Evolutionary conservation across 805 yeast genomes (phyloP).

Genomic region (Martiniozyma abietophila): DNA sequence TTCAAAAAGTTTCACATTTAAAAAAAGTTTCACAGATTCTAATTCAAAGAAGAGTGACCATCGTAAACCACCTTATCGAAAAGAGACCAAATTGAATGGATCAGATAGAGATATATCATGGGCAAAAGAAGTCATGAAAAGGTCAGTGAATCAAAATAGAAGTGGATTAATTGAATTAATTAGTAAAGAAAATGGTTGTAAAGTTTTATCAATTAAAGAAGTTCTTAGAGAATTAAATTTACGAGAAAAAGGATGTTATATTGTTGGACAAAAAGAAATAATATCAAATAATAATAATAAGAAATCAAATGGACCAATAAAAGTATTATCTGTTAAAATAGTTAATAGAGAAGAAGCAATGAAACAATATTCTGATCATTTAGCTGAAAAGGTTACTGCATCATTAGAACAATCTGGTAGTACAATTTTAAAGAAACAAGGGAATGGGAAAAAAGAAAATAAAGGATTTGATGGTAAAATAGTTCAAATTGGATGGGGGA

Average conservation of each 20-base stretch:
- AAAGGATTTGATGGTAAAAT: constrained; percentile 24
- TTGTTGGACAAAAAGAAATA: constrained; percentile 14
- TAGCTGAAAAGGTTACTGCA: constrained; percentile 16
- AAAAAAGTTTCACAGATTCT: too few species aligned
- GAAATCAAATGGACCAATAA: constrained; percentile 1
- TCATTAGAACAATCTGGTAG: constrained; percentile 13
- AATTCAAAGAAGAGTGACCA: neutral
- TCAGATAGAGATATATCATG: constrained; percentile 23
- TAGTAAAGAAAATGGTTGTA: constrained; percentile 12
- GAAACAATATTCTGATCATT: constrained; percentile 21
- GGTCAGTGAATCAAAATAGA: constrained; percentile 12
- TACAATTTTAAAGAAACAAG: constrained; percentile 11
- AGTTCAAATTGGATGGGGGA: constrained; percentile 47
- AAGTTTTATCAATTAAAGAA: constrained; percentile 9
- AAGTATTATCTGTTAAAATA: constrained; percentile 18
- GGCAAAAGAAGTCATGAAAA: constrained; percentile 15
- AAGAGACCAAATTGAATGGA: constrained; percentile 14
- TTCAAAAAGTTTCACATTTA: too few species aligned
- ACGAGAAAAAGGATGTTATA: constrained; percentile 18
- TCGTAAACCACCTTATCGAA: neutral
- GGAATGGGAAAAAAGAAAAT: constrained; percentile 4
- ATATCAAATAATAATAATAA: constrained; percentile 6
- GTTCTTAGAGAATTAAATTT: constrained; percentile 15
- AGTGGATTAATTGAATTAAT: constrained; percentile 18
- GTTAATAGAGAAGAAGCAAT: constrained; percentile 19